These are phyloP conservation scores for Linderina pennispora DNA, from an alignment of 192 early-diverging fungal genomes.

Conservation along the genomic window DNA sequence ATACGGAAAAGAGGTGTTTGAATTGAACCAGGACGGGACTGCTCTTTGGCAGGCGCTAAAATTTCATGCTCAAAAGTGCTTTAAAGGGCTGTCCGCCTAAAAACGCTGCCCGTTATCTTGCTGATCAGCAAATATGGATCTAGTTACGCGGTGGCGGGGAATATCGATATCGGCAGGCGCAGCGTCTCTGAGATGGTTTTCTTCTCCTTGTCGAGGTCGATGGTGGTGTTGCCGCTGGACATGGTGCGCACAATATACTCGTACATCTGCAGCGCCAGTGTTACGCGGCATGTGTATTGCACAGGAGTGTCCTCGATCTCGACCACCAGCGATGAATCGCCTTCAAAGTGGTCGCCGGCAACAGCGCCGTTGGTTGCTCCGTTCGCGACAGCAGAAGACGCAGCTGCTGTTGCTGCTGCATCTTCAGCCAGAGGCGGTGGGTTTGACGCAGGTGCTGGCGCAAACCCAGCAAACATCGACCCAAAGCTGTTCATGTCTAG, in stretches of 20 bases:
- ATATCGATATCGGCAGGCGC: conserved; percentile 20
- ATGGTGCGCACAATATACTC: conserved; percentile 18
- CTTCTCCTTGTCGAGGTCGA: conserved; percentile 22
- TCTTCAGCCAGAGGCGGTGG: neutral
- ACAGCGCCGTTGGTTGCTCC: neutral
- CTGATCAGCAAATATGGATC: no score
- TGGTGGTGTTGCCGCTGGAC: neutral
- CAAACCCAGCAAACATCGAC: conserved; percentile 11
- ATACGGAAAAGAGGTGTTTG: no score
- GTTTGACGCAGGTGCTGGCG: neutral
- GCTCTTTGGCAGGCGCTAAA: no score
- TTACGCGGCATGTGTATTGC: conserved; percentile 40
- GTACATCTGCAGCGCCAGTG: conserved; percentile 41
- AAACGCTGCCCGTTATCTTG: no score
- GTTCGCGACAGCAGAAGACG: neutral
- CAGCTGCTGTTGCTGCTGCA: conserved; percentile 1
- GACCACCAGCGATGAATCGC: conserved; percentile 17
- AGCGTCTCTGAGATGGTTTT: conserved; percentile 21
- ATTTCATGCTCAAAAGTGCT: no score
- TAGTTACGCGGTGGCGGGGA: conserved; percentile 2
- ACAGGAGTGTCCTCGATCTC: conserved; percentile 47
- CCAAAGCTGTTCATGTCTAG: conserved; percentile 33
- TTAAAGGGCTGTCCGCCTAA: no score
- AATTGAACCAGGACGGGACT: no score
- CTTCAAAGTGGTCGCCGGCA: neutral